These are phyloP conservation scores for Tolypocladium endophyticum DNA, from an alignment of 2,329 filamentous ascomycete species.

Conservation along the genomic window DNA sequence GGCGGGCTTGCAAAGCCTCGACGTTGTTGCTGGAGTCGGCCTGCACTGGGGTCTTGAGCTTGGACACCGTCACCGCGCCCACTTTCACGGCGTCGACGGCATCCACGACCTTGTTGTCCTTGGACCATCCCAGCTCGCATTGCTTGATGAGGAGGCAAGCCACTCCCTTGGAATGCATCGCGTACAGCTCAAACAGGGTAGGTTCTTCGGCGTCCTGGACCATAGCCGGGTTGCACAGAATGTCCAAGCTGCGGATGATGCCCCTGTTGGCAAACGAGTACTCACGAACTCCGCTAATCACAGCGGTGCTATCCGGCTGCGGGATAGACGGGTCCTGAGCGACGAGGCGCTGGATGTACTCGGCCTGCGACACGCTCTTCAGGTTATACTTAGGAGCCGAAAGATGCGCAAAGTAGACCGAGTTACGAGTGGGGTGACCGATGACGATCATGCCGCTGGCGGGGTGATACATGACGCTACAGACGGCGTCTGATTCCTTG, in stretches of 20 bases:
- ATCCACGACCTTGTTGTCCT: slow-evolving; percentile 77
- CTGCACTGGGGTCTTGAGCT: slow-evolving; percentile 47
- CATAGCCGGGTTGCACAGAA: slow-evolving; percentile 63
- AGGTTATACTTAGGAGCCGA: slow-evolving; percentile 90
- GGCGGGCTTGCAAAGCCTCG: slow-evolving; percentile 20
- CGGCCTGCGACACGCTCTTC: slow-evolving; percentile 72
- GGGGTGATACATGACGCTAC: slow-evolving; percentile 91
- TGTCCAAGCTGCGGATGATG: slow-evolving; percentile 78
- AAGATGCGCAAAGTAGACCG: slow-evolving; percentile 91
- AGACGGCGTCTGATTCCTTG: slow-evolving; percentile 95
- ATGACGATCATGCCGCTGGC: slow-evolving; percentile 87
- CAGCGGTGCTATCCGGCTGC: slow-evolving; percentile 86
- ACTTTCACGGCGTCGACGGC: slow-evolving; percentile 66
- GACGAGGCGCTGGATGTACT: slow-evolving; percentile 71
- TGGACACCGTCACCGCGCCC: slow-evolving; percentile 64
- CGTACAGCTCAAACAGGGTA: slow-evolving; percentile 85
- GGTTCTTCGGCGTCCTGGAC: slow-evolving; percentile 55
- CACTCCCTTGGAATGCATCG: slow-evolving; percentile 96
- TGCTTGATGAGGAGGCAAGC: slow-evolving; percentile 80
- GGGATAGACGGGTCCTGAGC: slow-evolving; percentile 63
- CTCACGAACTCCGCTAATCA: slow-evolving; percentile 93
- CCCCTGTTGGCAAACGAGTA: slow-evolving; percentile 86
- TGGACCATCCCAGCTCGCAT: slow-evolving; percentile 82
- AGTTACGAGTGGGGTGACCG: slow-evolving; percentile 93
- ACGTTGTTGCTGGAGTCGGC: slow-evolving; percentile 29